Conservation (phyloP, 164 flowering plant genomes). For the Umbilicus rupestris region DNA sequence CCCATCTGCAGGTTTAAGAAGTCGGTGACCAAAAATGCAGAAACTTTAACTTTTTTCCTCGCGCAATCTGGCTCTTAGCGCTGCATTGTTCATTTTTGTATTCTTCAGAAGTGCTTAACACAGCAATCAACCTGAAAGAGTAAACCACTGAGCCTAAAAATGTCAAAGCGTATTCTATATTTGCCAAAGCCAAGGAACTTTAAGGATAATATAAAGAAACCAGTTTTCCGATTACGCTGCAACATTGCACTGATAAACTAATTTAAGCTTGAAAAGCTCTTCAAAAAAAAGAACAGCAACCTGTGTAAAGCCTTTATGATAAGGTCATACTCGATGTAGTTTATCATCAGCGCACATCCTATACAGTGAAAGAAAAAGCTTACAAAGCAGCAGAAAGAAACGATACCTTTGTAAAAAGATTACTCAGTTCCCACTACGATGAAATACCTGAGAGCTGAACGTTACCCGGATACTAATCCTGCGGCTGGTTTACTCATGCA, state of each 20-base stretch:
- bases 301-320: too few species aligned
- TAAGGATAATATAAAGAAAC: conserved; percentile 3
- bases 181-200: not conserved
- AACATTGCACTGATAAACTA: not conserved
- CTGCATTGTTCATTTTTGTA: not conserved
- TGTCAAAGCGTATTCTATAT: conserved; percentile 1
- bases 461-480: too few species aligned
- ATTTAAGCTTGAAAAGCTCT: not conserved
- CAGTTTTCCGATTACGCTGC: not conserved
- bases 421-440: not conserved
- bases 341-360: too few species aligned
- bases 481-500: too few species aligned
- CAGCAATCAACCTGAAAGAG: not conserved
- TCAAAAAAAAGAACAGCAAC: too few species aligned
- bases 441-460: not conserved
- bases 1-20: not conserved
- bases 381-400: not conserved
- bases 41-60: not conserved
- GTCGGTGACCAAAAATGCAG: not conserved
- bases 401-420: not conserved
- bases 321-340: too few species aligned
- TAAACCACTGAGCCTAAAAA: not conserved
- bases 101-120: not conserved
- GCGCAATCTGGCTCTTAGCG: not conserved
- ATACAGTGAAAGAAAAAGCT: too few species aligned